Evolutionary conservation across 1,284 basidiomycete species (phyloP).

Genomic region (Boletus mariae): DNA sequence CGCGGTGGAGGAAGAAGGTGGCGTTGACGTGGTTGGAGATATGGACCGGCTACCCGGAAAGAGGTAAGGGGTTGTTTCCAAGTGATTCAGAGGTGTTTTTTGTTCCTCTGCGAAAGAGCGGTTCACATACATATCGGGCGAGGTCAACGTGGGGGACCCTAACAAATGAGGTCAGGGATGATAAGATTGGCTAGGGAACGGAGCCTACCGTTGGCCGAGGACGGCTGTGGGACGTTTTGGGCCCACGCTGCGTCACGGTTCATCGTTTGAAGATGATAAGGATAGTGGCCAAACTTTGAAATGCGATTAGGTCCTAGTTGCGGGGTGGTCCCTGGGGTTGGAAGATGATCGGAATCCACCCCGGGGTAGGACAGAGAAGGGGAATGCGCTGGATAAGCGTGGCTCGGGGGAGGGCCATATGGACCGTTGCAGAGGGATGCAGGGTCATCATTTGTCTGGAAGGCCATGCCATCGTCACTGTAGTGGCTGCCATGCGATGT

Average conservation of each 20-base stretch:
- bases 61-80: constrained; percentile 60
- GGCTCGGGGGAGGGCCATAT: constrained; percentile 38
- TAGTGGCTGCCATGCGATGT: constrained; percentile 38
- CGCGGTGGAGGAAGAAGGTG: constrained; percentile 60
- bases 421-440: constrained; percentile 41
- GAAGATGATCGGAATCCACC: constrained; percentile 39
- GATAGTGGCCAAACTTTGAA: constrained; percentile 53
- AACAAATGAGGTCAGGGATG: constrained; percentile 49
- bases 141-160: constrained; percentile 57
- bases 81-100: constrained; percentile 51
- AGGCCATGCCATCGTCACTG: constrained; percentile 37
- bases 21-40: constrained; percentile 66
- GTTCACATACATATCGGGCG: constrained; percentile 53
- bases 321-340: constrained; percentile 36
- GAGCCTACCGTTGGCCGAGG: constrained; percentile 43
- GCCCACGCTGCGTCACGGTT: constrained; percentile 55
- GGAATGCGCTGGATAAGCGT: constrained; percentile 44
- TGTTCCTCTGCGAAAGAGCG: constrained; percentile 60
- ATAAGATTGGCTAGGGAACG: constrained; percentile 43
- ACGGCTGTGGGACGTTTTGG: constrained; percentile 40
- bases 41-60: constrained; percentile 68
- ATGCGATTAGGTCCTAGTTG: constrained; percentile 39
- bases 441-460: constrained; percentile 45
- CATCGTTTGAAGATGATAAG: constrained; percentile 48
- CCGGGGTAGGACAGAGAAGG: constrained; percentile 45